These are phyloP conservation scores for Cenchrus purpureus DNA, from an alignment of 176 grass and related monocot species.

Conservation along the genomic window DNA sequence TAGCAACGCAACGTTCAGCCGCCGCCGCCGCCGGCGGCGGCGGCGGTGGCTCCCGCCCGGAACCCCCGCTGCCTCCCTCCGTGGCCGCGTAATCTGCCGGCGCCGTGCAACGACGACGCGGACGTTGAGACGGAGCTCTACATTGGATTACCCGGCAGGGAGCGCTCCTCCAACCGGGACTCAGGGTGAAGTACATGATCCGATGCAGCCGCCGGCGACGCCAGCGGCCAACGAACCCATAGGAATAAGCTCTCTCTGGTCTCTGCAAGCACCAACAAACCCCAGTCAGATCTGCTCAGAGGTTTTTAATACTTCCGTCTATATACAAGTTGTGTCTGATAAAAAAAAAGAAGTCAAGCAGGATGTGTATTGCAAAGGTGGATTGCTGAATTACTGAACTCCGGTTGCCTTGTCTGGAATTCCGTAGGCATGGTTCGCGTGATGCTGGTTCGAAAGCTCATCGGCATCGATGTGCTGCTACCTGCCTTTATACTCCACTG, in stretches of 20 bases:
- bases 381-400: neutral
- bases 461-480: neutral
- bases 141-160: slow-evolving; percentile 59
- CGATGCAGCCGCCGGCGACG: neutral
- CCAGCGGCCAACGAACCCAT: neutral
- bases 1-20: slow-evolving; percentile 37
- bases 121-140: slow-evolving; percentile 72
- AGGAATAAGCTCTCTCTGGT: slow-evolving; percentile 42
- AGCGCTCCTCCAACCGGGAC: slow-evolving; percentile 30
- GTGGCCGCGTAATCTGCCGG: neutral
- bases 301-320: neutral
- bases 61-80: neutral
- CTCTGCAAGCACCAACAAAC: neutral
- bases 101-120: neutral
- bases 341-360: neutral
- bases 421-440: neutral
- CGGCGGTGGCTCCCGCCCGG: neutral
- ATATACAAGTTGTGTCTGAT: neutral
- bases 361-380: neutral
- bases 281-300: neutral
- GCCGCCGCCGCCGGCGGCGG: too few relatives aligned
- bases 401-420: neutral
- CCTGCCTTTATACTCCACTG: neutral
- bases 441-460: neutral
- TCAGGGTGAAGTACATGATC: slow-evolving; percentile 8